phyloP scores from a whole-genome alignment of 306 rosid genomes.

The Castanopsis chinensis region DNA sequence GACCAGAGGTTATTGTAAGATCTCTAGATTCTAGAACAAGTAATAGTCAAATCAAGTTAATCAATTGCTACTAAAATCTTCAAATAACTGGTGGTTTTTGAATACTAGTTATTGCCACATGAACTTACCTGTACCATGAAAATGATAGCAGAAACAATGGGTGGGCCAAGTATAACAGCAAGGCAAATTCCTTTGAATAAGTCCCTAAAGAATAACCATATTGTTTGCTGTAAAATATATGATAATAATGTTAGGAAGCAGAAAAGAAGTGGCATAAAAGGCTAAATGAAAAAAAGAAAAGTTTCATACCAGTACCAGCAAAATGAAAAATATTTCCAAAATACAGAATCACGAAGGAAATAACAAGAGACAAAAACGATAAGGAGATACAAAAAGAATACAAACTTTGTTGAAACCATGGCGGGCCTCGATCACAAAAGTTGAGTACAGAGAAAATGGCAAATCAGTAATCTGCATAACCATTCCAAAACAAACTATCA shows the following conservation, averaged over 20 bases:
- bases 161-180: constrained; percentile 73
- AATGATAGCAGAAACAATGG: constrained; percentile 88
- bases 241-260: constrained; percentile 24
- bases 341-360: constrained; percentile 5
- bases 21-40: constrained; percentile 6
- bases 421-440: constrained; percentile 93
- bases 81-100: constrained; percentile 7
- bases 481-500: constrained; percentile 27
- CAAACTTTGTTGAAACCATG: constrained; percentile 93
- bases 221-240: constrained; percentile 75
- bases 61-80: constrained; percentile 12
- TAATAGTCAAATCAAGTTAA: not conserved
- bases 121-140: constrained; percentile 75
- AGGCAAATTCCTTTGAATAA: constrained; percentile 76
- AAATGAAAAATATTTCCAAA: constrained; percentile 19
- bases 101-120: not conserved
- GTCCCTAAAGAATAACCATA: constrained; percentile 89
- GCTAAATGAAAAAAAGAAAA: not conserved
- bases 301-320: not conserved
- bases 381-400: constrained; percentile 11
- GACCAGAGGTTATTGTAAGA: constrained; percentile 17
- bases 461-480: constrained; percentile 81
- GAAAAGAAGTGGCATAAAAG: constrained; percentile 5
- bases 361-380: constrained; percentile 1
- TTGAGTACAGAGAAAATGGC: constrained; percentile 91